A percentile compares a stretch with the other conserved stretches of the same genome.
phyloP scores from a whole-genome alignment of 768 basidiomycete genomes.

The Suillus americanus region DNA sequence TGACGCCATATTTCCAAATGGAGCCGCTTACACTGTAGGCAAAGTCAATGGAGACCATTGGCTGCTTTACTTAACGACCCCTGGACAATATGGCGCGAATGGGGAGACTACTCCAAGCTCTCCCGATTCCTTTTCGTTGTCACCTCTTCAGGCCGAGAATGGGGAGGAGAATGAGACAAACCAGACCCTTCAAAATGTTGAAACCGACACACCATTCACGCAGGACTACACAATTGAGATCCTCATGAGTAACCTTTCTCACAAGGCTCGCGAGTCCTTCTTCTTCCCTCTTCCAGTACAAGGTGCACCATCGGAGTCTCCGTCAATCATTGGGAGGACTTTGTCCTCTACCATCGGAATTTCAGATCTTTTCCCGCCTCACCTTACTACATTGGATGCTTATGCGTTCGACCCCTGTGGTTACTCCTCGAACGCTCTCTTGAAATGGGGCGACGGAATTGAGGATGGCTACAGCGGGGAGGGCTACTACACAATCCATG shows the following conservation, averaged over 20 bases:
- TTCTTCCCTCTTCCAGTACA: constrained; percentile 54
- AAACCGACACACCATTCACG: constrained; percentile 16
- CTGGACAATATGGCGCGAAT: constrained; percentile 33
- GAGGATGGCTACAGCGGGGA: constrained; percentile 48
- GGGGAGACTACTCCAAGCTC: constrained; percentile 23
- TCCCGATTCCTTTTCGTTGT: constrained; percentile 15
- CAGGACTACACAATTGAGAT: constrained; percentile 97
- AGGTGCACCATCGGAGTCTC: constrained; percentile 45
- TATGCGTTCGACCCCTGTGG: constrained; percentile 96
- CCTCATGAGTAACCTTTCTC: constrained; percentile 90
- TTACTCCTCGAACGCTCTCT: constrained; percentile 91
- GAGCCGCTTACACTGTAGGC: constrained; percentile 94
- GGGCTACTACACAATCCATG: constrained; percentile 98
- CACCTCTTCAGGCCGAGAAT: constrained; percentile 15
- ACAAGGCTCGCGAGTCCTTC: constrained; percentile 76
- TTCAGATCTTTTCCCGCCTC: constrained; percentile 73
- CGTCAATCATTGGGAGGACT: constrained; percentile 28
- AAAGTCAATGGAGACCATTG: constrained; percentile 99
- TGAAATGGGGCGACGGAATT: constrained; percentile 50
- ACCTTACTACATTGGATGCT: constrained; percentile 83
- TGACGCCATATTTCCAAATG: constrained; percentile 84
- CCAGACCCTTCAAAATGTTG: constrained; percentile 5
- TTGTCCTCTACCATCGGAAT: constrained; percentile 79
- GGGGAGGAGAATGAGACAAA: constrained; percentile 14
- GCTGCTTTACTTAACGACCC: constrained; percentile 89